phyloP scores from a whole-genome alignment of 345 rosid genomes.

The Cochlearia excelsa region DNA sequence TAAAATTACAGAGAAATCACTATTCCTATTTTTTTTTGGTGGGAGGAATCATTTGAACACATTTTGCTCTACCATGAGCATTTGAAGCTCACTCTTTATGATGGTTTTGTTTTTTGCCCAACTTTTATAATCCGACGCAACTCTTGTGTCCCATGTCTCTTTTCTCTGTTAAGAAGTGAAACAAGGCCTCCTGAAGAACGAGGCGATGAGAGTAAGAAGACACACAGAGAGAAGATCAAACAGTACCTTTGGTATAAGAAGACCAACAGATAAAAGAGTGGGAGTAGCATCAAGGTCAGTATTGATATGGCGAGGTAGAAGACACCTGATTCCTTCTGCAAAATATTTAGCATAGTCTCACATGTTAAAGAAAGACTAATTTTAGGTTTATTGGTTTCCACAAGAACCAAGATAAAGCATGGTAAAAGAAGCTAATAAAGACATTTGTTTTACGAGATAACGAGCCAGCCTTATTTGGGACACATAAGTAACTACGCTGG shows the following conservation, averaged over 20 bases:
- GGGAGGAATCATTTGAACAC: conserved; percentile 11
- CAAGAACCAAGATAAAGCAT: not conserved
- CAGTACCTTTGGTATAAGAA: conserved; percentile 72
- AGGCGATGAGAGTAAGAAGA: not conserved
- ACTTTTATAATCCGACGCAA: conserved; percentile 61
- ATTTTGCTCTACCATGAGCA: conserved; percentile 6
- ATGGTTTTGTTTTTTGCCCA: conserved; percentile 57
- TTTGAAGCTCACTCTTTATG: conserved; percentile 11
- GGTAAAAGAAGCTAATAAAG: not conserved
- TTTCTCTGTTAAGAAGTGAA: conserved; percentile 33
- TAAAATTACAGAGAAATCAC: conserved; percentile 23
- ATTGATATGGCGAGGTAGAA: conserved; percentile 75
- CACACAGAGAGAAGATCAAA: not conserved
- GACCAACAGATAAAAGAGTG: conserved; percentile 72
- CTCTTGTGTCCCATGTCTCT: conserved; percentile 68
- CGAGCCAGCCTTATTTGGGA: not conserved
- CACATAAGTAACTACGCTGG: not conserved
- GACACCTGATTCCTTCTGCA: conserved; percentile 70
- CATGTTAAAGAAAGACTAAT: conserved; percentile 9
- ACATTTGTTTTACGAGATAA: not conserved
- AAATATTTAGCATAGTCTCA: conserved; percentile 10
- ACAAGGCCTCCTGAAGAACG: not conserved
- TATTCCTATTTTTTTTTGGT: conserved; percentile 1
- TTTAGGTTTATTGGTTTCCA: not conserved
- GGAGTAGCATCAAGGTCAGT: conserved; percentile 82